Evolutionary conservation across 176 grass and related monocot species (phyloP).

Genomic region (Chrysopogon serrulatus): DNA sequence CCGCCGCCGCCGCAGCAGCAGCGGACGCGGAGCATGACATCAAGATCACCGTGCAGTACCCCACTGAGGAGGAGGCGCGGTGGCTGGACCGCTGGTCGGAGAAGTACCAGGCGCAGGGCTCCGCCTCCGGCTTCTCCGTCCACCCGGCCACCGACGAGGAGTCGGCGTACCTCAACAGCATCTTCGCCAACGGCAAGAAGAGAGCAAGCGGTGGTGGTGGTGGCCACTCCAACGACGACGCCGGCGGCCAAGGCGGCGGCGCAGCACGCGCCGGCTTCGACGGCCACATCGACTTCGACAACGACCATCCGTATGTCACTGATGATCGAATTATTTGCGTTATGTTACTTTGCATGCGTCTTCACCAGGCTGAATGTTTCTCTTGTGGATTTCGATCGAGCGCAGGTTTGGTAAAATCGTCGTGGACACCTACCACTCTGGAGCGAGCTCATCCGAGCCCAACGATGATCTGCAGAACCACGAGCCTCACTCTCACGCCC

Average conservation of each 20-base stretch:
- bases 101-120: neutral
- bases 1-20: neutral
- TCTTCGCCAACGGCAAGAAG: neutral
- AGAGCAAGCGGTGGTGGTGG: neutral
- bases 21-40: neutral
- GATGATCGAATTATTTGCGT: no score
- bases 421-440: neutral
- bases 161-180: neutral
- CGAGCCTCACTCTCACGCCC: neutral
- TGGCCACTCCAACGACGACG: neutral
- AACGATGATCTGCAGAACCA: neutral
- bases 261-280: neutral
- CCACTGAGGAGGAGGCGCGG: neutral
- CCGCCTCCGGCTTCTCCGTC: neutral
- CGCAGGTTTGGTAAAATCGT: neutral
- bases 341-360: neutral
- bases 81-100: constrained; percentile 24
- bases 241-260: no score
- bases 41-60: neutral
- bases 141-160: constrained; percentile 15
- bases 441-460: neutral
- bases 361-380: neutral
- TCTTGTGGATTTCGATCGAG: neutral
- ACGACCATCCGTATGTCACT: neutral
- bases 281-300: neutral